Conservation (phyloP, 2,329 filamentous ascomycete species). For the Fusarium musae region DNA sequence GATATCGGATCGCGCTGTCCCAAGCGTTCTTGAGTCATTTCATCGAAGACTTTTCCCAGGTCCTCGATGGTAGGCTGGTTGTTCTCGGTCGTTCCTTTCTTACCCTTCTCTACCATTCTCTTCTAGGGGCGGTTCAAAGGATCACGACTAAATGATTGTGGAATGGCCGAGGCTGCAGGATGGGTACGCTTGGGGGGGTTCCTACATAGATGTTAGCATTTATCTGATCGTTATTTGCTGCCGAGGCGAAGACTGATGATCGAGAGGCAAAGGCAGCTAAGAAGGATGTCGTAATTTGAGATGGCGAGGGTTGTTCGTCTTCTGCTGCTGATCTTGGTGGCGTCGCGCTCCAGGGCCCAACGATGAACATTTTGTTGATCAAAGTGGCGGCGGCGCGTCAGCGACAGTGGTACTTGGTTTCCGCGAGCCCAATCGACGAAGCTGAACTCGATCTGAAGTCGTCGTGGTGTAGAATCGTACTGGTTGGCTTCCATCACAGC, state of each 20-base stretch:
- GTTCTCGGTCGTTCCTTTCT: background rate
- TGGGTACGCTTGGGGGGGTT: background rate
- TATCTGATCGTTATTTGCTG: fast-evolving
- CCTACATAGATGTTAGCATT: fast-evolving
- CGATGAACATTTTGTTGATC: background rate
- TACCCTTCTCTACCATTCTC: background rate
- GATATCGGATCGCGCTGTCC: background rate
- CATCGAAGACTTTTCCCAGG: fast-evolving
- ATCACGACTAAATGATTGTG: background rate
- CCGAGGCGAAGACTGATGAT: background rate
- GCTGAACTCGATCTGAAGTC: no score
- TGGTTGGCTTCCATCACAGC: no score
- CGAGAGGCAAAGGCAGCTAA: no score
- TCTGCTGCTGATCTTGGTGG: background rate
- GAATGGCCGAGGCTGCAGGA: background rate
- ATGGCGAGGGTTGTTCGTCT: background rate
- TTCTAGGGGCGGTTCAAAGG: background rate
- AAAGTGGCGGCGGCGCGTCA: background rate
- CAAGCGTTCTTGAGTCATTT: background rate
- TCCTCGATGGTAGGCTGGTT: background rate
- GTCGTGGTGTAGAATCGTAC: background rate
- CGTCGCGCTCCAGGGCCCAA: background rate
- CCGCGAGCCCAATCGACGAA: background rate
- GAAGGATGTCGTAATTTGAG: background rate
- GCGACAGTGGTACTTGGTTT: background rate